phyloP scores from a whole-genome alignment of 2,329 filamentous ascomycete genomes.

The Cladophialophora yegresii region DNA sequence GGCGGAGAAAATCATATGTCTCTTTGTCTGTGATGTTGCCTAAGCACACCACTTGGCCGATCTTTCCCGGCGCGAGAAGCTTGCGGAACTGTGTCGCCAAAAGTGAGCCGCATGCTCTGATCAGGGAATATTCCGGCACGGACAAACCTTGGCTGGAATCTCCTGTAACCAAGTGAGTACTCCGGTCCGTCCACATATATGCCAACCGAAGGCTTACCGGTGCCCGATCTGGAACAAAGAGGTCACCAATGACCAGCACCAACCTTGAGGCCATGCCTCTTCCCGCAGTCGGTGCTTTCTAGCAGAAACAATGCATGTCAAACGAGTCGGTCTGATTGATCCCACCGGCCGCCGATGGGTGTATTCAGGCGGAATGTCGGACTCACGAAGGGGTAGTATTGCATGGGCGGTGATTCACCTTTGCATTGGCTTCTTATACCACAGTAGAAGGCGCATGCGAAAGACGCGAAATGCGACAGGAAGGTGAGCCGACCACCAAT shows the following conservation, averaged over 20 bases:
- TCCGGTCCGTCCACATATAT: constrained; percentile 10
- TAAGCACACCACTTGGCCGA: constrained; percentile 76
- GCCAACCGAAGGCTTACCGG: constrained; percentile 56
- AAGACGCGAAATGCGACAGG: neutral
- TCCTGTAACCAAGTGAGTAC: constrained; percentile 51
- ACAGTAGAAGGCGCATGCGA: constrained; percentile 14
- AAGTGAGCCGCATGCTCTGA: constrained; percentile 14
- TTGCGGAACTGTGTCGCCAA: constrained; percentile 69
- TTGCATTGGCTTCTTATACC: neutral
- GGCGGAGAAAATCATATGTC: constrained; percentile 78
- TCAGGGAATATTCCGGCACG: constrained; percentile 3
- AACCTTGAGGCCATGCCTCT: constrained; percentile 73
- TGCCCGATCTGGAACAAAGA: constrained; percentile 90
- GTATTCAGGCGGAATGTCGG: constrained; percentile 9
- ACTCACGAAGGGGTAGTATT: neutral
- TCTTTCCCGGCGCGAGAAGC: constrained; percentile 79
- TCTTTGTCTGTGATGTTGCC: constrained; percentile 78
- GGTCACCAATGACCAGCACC: constrained; percentile 87
- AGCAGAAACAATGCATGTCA: constrained; percentile 22
- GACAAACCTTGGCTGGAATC: constrained; percentile 78
- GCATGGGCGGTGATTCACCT: neutral
- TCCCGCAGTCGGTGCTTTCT: constrained; percentile 13
- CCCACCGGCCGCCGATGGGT: neutral
- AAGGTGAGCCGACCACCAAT: constrained; percentile 1
- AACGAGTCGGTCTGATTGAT: constrained; percentile 5